Evolutionary conservation across 2,329 filamentous ascomycete genomes (phyloP).

Genomic region (Bipolaris sorokiniana): DNA sequence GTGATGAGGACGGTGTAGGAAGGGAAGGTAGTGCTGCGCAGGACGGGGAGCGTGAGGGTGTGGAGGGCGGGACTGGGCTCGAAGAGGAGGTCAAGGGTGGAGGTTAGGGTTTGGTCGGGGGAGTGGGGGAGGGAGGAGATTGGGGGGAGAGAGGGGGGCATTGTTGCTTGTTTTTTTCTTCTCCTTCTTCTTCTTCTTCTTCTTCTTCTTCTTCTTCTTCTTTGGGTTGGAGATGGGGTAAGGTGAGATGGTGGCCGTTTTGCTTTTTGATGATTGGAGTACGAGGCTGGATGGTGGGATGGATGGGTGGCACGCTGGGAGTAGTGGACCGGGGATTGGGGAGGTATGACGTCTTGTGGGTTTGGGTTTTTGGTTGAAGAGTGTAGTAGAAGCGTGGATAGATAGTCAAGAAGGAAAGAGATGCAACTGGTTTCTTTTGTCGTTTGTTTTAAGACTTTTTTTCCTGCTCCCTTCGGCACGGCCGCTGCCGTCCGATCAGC

Average conservation of each 20-base stretch:
- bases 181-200: slow-evolving; percentile 3
- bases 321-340: too few species aligned
- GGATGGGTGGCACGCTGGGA: too few species aligned
- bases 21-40: slow-evolving; percentile 65
- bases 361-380: too few species aligned
- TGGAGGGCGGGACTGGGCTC: slow-evolving; percentile 81
- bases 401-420: background rate
- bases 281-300: too few species aligned
- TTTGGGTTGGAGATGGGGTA: background rate
- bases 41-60: slow-evolving; percentile 69
- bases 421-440: background rate
- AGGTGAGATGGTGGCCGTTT: too few species aligned
- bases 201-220: background rate
- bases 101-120: slow-evolving; percentile 60
- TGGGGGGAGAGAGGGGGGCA: slow-evolving; percentile 59
- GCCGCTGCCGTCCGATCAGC: slow-evolving; percentile 37
- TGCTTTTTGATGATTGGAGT: background rate
- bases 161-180: slow-evolving; percentile 6
- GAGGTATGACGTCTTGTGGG: too few species aligned
- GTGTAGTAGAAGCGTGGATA: too few species aligned
- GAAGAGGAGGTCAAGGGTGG: slow-evolving; percentile 78
- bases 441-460: background rate
- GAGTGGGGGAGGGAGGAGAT: slow-evolving; percentile 63
- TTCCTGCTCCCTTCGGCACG: slow-evolving; percentile 24
- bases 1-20: slow-evolving; percentile 75